These are phyloP conservation scores for Centrapalus pauciflorus DNA, from an alignment of 129 eudicot species.

Conservation along the genomic window DNA sequence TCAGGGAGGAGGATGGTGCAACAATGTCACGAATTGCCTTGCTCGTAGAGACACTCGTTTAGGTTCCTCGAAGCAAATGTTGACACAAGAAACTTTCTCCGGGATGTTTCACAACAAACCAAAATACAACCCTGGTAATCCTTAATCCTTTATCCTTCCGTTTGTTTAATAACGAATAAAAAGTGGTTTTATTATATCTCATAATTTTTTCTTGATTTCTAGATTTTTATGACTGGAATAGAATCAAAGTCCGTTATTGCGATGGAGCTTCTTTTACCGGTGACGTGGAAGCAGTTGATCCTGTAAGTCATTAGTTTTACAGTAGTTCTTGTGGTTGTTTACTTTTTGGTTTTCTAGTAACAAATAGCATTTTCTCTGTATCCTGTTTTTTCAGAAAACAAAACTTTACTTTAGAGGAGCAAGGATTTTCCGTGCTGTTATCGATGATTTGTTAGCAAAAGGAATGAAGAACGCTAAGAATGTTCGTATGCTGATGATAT, in stretches of 20 bases:
- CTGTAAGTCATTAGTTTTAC: constrained; percentile 43
- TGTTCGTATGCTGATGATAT: no score
- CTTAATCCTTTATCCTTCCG: background rate
- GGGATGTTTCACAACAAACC: constrained; percentile 73
- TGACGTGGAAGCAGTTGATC: constrained; percentile 80
- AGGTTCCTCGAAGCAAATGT: constrained; percentile 84
- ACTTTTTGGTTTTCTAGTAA: background rate
- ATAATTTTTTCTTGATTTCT: constrained; percentile 9
- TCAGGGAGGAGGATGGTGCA: constrained; percentile 99
- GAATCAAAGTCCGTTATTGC: constrained; percentile 82
- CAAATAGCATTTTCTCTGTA: background rate
- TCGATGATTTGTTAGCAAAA: constrained; percentile 79
- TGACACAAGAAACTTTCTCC: constrained; percentile 55
- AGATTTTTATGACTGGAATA: constrained; percentile 93
- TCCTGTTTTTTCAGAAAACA: constrained; percentile 40
- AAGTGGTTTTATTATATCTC: background rate
- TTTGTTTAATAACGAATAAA: background rate
- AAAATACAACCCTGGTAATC: constrained; percentile 63
- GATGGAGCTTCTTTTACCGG: constrained; percentile 98
- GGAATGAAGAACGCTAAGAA: constrained; percentile 86
- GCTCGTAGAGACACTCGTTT: constrained; percentile 49
- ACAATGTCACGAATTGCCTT: constrained; percentile 71
- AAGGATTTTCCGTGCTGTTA: constrained; percentile 73
- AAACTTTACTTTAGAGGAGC: constrained; percentile 87
- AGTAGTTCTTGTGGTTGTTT: background rate